phyloP scores from a whole-genome alignment of 441 rosid genomes.

The Biscutella auriculata region DNA sequence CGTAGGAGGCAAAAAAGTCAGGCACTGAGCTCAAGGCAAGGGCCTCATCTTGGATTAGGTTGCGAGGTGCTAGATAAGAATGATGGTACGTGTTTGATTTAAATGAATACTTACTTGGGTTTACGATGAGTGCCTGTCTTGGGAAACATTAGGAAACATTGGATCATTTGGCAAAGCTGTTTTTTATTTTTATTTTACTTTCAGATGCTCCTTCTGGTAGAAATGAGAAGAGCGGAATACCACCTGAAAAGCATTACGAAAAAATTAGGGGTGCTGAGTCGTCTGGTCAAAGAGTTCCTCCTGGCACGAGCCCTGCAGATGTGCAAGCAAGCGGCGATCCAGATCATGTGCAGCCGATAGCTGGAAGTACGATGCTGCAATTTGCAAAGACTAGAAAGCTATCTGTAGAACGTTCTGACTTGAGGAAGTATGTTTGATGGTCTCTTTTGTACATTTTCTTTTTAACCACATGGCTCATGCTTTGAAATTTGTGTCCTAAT shows the following conservation, averaged over 20 bases:
- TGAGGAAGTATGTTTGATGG: constrained; percentile 60
- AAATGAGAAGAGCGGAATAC: constrained; percentile 28
- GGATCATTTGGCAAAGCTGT: not conserved
- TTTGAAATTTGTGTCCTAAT: not conserved
- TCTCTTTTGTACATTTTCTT: not conserved
- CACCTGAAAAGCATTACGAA: constrained; percentile 33
- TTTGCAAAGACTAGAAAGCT: constrained; percentile 91
- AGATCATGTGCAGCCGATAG: constrained; percentile 52
- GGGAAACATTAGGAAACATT: not conserved
- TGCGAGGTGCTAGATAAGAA: constrained; percentile 46
- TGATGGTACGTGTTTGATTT: constrained; percentile 35
- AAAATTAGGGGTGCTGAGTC: constrained; percentile 30
- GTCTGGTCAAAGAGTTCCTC: constrained; percentile 31
- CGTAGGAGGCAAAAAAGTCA: constrained; percentile 45
- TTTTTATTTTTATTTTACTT: not conserved
- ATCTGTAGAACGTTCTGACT: constrained; percentile 76
- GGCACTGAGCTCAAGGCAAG: constrained; percentile 51
- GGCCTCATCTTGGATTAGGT: constrained; percentile 42
- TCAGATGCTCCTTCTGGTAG: constrained; percentile 21
- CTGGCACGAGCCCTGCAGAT: constrained; percentile 32
- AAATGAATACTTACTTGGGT: not conserved
- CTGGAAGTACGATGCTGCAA: constrained; percentile 71
- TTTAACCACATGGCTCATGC: not conserved
- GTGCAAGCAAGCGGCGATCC: constrained; percentile 51
- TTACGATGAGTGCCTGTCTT: not conserved